Percentiles rank a stretch among this genome's conserved stretches.
These are phyloP conservation scores for Penicillium desertorum DNA, from an alignment of 495 filamentous ascomycete species.

Conservation along the genomic window DNA sequence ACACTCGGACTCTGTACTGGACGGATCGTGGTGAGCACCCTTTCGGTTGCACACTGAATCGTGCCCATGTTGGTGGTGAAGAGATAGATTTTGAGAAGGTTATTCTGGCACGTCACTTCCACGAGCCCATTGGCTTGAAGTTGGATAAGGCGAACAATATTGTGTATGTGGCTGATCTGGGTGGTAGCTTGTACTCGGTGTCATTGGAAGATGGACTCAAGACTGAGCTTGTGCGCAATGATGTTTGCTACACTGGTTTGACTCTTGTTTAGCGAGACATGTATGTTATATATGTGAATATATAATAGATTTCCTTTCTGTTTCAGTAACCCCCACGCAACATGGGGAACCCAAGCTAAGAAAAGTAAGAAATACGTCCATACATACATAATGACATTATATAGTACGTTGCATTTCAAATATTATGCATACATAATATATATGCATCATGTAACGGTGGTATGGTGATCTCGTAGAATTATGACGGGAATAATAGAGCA, in stretches of 20 bases:
- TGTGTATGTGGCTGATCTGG: slow-evolving; percentile 48
- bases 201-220: slow-evolving; percentile 43
- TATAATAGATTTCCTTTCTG: not conserved
- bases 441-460: too few relatives aligned
- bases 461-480: too few relatives aligned
- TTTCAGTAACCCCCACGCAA: slow-evolving; percentile 5
- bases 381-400: too few relatives aligned
- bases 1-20: slow-evolving; percentile 48
- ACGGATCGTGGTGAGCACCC: slow-evolving; percentile 54
- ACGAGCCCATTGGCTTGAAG: slow-evolving; percentile 45
- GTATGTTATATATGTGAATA: not conserved
- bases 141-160: slow-evolving; percentile 36
- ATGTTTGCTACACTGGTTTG: slow-evolving; percentile 33
- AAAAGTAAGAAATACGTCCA: not conserved
- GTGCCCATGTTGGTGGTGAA: slow-evolving; percentile 23
- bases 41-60: slow-evolving; percentile 30
- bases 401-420: too few relatives aligned
- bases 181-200: slow-evolving; percentile 47
- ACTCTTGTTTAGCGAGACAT: slow-evolving; percentile 17
- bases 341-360: not conserved
- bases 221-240: slow-evolving; percentile 30
- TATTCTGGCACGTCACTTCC: slow-evolving; percentile 42
- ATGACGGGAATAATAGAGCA: too few relatives aligned
- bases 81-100: slow-evolving; percentile 25
- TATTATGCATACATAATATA: too few relatives aligned